Evolutionary conservation across 2,329 filamentous ascomycete species (phyloP), one percentile per base, ranked within the genome.

Genomic region (Exophiala oligosperma): DNA sequence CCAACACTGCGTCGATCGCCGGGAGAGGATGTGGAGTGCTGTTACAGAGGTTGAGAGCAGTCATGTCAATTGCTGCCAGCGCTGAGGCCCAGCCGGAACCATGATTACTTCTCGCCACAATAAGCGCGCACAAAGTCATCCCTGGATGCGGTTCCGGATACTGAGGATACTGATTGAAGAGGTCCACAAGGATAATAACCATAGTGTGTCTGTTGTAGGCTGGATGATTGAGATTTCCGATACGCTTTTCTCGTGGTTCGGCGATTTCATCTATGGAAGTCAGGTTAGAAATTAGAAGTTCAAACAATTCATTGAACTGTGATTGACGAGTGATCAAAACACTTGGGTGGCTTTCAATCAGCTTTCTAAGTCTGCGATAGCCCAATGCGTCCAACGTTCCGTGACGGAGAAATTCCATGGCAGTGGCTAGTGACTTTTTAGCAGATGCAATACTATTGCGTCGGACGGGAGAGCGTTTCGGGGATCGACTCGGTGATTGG

Each of bases 201-300:
- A 67, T 61, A 7, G 62, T 63, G 32, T 62, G 60, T 51, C 63
- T 54, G 43, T 56, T 60, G 55, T 67, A 67, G 38, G 59, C 59
- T 44, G 62, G 60, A 48, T 64, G 58, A 29, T 58, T 58, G 54
- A 58, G 43, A 24, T 62, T 58, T 2, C 46, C 51, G 38, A 44
- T 35, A 29, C 56, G 44, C 17, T 60, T 57, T 8, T 59, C 58
- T 56, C 59, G 32, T 26, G 53, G 41, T 43, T 60, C 58, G 26
- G 44, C 49, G 49, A 62, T 53, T 43, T 62, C 56, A 26, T 58
- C 63, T 29, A 62, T 49, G 11, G 56, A 53, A 28, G 49, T 52
- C 40, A 66, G 38, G 24, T 61, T 60, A 32, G 52, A 28, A 26
- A 61, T 49, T 12, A 66, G 60, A 3, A 61, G 41, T 47, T 59